A percentile compares a stretch with the other conserved stretches of the same genome.
These are phyloP conservation scores for Clavispora santaluciae DNA, from an alignment of 805 yeast species.

Conservation along the genomic window DNA sequence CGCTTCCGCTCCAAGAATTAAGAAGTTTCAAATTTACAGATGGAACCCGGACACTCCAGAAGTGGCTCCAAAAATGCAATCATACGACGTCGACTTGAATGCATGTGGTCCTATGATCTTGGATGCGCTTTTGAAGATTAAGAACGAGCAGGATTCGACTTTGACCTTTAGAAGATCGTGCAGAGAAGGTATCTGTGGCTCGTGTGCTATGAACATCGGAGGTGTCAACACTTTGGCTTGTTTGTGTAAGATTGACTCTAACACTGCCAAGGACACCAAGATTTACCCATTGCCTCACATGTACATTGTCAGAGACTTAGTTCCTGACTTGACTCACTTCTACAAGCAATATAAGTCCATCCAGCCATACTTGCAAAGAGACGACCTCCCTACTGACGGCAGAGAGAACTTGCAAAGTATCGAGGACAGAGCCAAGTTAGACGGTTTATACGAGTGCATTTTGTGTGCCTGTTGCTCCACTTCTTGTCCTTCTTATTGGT, in stretches of 20 bases:
- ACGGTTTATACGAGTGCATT: conserved; percentile 96
- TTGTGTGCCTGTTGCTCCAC: conserved; percentile 98
- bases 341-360: conserved; percentile 98
- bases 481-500: conserved; percentile 99
- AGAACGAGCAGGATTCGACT: conserved; percentile 94
- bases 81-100: conserved; percentile 80
- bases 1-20: conserved; percentile 52
- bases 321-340: conserved; percentile 95
- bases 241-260: conserved; percentile 86
- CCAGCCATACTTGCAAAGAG: conserved; percentile 92
- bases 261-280: conserved; percentile 68
- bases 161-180: conserved; percentile 96
- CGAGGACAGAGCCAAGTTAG: conserved; percentile 92
- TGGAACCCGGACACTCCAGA: conserved; percentile 98
- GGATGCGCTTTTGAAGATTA: conserved; percentile 91
- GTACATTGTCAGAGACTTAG: conserved; percentile 95
- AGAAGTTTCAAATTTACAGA: conserved; percentile 89
- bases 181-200: conserved; percentile 99
- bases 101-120: conserved; percentile 96
- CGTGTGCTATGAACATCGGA: conserved; percentile 99
- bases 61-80: conserved; percentile 80
- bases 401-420: conserved; percentile 87
- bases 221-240: conserved; percentile 97
- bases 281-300: conserved; percentile 97
- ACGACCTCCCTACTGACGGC: conserved; percentile 77